A percentile compares a stretch with the other conserved stretches of the same genome.
These are phyloP conservation scores for Aspergillus melleus DNA, from an alignment of 2,329 filamentous ascomycete species.

Conservation along the genomic window DNA sequence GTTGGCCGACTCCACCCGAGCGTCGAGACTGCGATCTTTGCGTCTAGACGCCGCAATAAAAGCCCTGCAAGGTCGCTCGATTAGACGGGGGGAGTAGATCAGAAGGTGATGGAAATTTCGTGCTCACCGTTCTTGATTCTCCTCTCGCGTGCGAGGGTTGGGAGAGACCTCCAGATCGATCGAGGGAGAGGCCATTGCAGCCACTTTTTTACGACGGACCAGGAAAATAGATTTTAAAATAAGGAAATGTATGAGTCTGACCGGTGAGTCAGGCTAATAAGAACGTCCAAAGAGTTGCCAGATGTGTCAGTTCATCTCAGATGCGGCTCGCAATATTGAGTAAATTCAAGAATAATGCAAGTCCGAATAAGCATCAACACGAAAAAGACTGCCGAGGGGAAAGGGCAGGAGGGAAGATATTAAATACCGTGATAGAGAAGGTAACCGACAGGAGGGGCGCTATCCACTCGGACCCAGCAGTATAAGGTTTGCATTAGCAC, in stretches of 20 bases:
- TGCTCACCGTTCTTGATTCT: conserved; percentile 48
- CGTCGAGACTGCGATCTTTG: conserved; percentile 83
- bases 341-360: background rate
- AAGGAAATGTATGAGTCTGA: background rate
- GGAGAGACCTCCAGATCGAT: conserved; percentile 33
- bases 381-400: background rate
- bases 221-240: background rate
- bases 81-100: background rate
- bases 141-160: conserved; percentile 41
- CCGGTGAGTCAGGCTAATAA: background rate
- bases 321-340: background rate
- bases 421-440: background rate
- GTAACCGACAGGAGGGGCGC: conserved; percentile 1
- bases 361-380: background rate
- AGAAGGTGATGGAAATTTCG: background rate
- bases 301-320: background rate
- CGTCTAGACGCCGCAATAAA: conserved; percentile 90
- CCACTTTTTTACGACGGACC: background rate
- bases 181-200: conserved; percentile 26
- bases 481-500: background rate
- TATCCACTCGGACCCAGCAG: background rate
- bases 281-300: background rate
- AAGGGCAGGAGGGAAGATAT: background rate
- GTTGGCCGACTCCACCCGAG: conserved; percentile 80
- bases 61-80: conserved; percentile 56